Evolutionary conservation across 2,329 filamentous ascomycete genomes (phyloP).

Genomic region (Fusarium sp.): DNA sequence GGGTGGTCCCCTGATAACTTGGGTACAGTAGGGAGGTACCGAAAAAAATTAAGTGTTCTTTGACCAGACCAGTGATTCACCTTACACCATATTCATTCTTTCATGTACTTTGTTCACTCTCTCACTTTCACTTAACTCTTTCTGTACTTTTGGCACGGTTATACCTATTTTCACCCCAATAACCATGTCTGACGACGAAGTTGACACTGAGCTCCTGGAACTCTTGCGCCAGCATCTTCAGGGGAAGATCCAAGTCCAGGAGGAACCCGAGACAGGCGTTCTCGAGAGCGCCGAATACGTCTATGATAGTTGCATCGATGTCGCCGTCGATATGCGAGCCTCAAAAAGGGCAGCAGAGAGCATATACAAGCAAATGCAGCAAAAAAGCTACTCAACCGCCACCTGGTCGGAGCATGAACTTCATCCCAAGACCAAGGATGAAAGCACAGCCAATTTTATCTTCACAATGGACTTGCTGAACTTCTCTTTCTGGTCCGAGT

Average conservation of each 20-base stretch:
- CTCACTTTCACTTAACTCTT: conserved; percentile 5
- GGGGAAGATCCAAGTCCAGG: conserved; percentile 63
- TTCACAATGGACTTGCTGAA: conserved; percentile 98
- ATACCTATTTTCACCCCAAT: background rate
- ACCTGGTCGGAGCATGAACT: conserved; percentile 91
- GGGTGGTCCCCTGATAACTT: background rate
- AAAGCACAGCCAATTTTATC: conserved; percentile 86
- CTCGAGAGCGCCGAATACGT: conserved; percentile 85
- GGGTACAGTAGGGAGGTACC: background rate
- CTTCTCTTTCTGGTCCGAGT: conserved; percentile 94
- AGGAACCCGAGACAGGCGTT: conserved; percentile 81
- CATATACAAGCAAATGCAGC: conserved; percentile 85
- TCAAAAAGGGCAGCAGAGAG: conserved; percentile 83
- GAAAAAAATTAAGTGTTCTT: conserved; percentile 31
- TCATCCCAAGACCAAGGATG: conserved; percentile 85
- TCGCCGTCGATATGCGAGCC: conserved; percentile 84
- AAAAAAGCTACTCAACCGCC: conserved; percentile 83
- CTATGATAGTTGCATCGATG: conserved; percentile 92
- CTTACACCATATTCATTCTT: conserved; percentile 25
- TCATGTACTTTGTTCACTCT: conserved; percentile 10
- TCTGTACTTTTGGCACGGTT: background rate
- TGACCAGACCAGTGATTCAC: conserved; percentile 34
- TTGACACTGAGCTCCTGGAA: conserved; percentile 86
- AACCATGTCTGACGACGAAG: conserved; percentile 89
- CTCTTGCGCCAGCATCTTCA: conserved; percentile 84